phyloP scores from a whole-genome alignment of 2,329 filamentous ascomycete genomes.

The Amauroascus verrucosus region DNA sequence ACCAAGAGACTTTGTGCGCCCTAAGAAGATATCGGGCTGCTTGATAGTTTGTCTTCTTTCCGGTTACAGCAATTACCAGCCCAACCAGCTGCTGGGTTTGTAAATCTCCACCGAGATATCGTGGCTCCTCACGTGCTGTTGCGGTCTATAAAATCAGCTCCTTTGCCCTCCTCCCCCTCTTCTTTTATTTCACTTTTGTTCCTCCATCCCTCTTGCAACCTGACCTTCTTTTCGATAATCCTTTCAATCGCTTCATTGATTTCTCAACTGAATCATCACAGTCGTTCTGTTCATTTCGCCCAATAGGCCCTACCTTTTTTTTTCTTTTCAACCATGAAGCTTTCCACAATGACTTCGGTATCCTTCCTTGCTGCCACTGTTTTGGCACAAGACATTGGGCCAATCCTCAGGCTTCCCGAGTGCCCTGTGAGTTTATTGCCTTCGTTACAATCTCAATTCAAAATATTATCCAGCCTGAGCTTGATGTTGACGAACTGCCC shows the following conservation, averaged over 20 bases:
- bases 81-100: background rate
- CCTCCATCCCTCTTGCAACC: background rate
- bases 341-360: background rate
- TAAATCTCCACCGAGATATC: background rate
- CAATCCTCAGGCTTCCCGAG: conserved; percentile 6
- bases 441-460: background rate
- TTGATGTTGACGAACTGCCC: background rate
- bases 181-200: background rate
- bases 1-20: background rate
- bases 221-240: background rate
- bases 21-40: background rate
- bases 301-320: background rate
- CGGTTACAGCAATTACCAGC: background rate
- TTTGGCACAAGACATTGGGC: conserved; percentile 6
- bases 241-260: background rate
- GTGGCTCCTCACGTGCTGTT: background rate
- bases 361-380: conserved; percentile 1
- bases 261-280: background rate
- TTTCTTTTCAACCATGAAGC: conserved; percentile 2
- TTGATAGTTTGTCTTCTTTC: background rate
- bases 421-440: conserved; percentile 2
- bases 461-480: background rate
- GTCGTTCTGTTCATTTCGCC: background rate
- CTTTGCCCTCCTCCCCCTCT: background rate
- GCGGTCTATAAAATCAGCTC: background rate